Percentiles rank a stretch among this genome's conserved stretches.
These are phyloP conservation scores for Selenicereus undatus DNA, from an alignment of 148 eudicot genomes.

Conservation along the genomic window DNA sequence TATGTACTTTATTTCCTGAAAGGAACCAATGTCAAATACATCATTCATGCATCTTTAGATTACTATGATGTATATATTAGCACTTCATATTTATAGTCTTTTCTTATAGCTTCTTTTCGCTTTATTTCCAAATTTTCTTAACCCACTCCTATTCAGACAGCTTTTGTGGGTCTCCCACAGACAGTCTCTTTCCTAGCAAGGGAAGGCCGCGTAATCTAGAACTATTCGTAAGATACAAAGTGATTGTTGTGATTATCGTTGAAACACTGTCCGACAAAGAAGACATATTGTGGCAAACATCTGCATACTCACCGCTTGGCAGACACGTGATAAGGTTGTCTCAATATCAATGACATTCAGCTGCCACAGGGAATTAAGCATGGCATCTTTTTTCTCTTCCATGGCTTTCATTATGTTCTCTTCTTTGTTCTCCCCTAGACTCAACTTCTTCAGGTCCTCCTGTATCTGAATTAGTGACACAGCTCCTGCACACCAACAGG, in stretches of 20 bases:
- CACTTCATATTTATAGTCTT: too few species aligned
- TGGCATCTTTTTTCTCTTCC: slow-evolving; percentile 81
- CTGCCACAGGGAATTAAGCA: slow-evolving; percentile 89
- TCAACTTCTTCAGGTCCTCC: slow-evolving; percentile 64
- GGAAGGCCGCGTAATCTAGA: background rate
- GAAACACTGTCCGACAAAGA: background rate
- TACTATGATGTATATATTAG: too few species aligned
- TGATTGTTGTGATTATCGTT: background rate
- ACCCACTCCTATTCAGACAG: too few species aligned
- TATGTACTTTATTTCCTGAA: too few species aligned
- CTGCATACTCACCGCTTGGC: slow-evolving; percentile 66
- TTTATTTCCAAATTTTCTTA: too few species aligned
- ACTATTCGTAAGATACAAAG: background rate
- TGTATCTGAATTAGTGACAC: slow-evolving; percentile 69
- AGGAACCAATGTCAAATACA: too few species aligned
- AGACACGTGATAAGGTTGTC: slow-evolving; percentile 72
- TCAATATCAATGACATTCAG: slow-evolving; percentile 95
- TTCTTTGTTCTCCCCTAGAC: slow-evolving; percentile 59
- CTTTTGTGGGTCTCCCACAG: too few species aligned
- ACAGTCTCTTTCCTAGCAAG: too few species aligned
- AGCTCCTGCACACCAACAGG: slow-evolving; percentile 48
- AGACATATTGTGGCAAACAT: slow-evolving; percentile 3
- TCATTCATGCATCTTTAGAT: too few species aligned
- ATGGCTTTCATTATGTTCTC: slow-evolving; percentile 55
- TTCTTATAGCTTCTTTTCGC: too few species aligned